Base-by-base conservation (phyloP, 2,329 filamentous ascomycete genomes). In the Talaromyces sp. region DNA sequence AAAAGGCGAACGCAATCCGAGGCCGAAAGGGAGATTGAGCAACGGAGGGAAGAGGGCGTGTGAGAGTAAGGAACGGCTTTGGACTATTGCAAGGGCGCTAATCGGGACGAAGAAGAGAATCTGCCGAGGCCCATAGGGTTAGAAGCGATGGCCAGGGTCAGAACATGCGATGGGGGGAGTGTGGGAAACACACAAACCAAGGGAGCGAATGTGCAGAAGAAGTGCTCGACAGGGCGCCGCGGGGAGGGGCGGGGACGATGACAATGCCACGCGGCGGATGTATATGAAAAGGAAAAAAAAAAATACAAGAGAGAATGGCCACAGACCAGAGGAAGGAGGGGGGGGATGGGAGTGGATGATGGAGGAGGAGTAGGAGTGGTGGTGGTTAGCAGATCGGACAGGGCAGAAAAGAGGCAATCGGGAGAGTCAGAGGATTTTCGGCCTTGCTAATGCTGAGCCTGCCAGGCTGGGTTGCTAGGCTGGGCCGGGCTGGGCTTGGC, bases 311-410 rank as follows among this genome's bases (percentile, higher is more conserved):
- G 9, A 46, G 43, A 46, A 46, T 24, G 43, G 43, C 43, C 43
- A 46, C 43, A 60, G 65, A 64, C 61, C 55, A 54, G 61, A 63
- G 55, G 58, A 60, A 50, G 56, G 63, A 52, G 53, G 58, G 57
- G 58, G 59, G 62, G 60, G 55, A 55, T 41, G 57, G 56, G 59
- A 51, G 31, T 53, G 52, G 51, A n/a, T 38, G 29, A 51, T 50
- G 51, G 27, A 13, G 49, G 27, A 29, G 17, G 49, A 51, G 19
- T 9, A 51, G 26, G 4, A 13, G 5, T 27, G 43, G 9, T 46
- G 43, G 43, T 46, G 43, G 43, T 46, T 46, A 19, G 43, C 43
- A 46, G 43, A 46, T 46, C 43, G 43, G 43, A 46, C 43, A 46
- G 43, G 43, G 43, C 43, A 46, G 43, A 24, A 19, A 19, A 46